Evolutionary conservation across 176 grass and related monocot species (phyloP), one percentile per base, ranked within the genome.

Genomic region (Carex littledalei): DNA sequence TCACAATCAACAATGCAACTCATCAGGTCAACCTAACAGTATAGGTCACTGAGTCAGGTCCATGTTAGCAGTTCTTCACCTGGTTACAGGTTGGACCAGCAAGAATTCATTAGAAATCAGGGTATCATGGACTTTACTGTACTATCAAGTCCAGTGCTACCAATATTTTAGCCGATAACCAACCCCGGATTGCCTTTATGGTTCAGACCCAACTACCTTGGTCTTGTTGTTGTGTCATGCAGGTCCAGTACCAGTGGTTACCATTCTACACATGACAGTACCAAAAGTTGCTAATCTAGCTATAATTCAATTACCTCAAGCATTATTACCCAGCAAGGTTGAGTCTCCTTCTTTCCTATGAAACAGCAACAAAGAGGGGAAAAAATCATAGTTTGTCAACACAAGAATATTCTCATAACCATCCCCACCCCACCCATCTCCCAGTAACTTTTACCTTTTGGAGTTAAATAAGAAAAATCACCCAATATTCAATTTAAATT

Each of bases 271-370:
- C 15, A 69, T 21, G 41, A 10, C 70, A 50, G 72, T 73, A 49
- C 39, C 32, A 76, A 52, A 5, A 6, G 13, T 20, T 47, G n/a
- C 17, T 21, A 56, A 76, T 76, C 60, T 21, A 63, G 58, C 1
- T 81, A 39, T 81, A 22, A 43, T 63, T 63, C n/a, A 81, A 41
- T 86, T 90, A 95, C 95, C 95, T 98, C 95, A 66, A 98, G 93
- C 95, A 98, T 95, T 85, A 98, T 89, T 65, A 98, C 93, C 93
- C 95, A 98, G 85, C 95, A 95, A 71, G 91, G 88, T 81, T 24
- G 89, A 79, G 85, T 83, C 61, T 95, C 85, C 76, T 80, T 91
- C 68, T 58, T 32, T 50, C 88, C 96, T 95, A 80, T 72, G 53
- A 67, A 89, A 83, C 21, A 85, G 8, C 32, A 88, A 32, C 41